Base-by-base conservation (phyloP, 2,329 filamentous ascomycete genomes). In the Fusarium sp. region DNA sequence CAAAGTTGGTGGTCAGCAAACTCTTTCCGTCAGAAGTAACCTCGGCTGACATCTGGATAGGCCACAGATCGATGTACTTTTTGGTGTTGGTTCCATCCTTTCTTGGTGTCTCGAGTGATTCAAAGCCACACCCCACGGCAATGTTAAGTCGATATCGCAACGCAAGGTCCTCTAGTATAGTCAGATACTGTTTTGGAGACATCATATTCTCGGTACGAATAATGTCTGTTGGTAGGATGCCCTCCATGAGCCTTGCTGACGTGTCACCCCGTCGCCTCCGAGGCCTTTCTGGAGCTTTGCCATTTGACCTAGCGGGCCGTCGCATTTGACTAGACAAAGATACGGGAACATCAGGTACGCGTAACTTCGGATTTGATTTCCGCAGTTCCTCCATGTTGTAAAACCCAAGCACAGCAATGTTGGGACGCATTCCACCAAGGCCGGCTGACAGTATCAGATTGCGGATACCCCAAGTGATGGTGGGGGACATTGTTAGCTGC, bases 41-140 rank as follows among this genome's bases (percentile, higher is more conserved):
- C 76, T 95, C 93, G 3, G 94, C 94, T 11, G 94, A 95, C 93
- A 97, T 97, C 74, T 97, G 95, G 59, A 97, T 96, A 0, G 94
- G 94, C 94, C 94, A 97, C 9, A 97, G 83, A 77, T 97, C 94
- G 69, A 97, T 93, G 77, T 92, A 95, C 77, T 91, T 93, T 78
- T 95, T 95, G 8, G 84, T 85, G 59, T 91, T 89, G 24, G 80
- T 78, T 8, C 86, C 87, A 42, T 90, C 85, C 2, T 85, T 80
- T 26, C 88, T 86, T 1, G 94, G 94, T 1, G 94, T 88, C 77
- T 96, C 92, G 4, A 97, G 84, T 4, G 89, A 83, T 58, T 94
- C 90, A 72, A 97, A 97, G 0, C 93, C 94, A 78, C 93, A 94
- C 1, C 92, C 94, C 42, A 97, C 87, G 4, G 93, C 94, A 31